These are phyloP conservation scores for Tetrastigma voinierianum DNA, from an alignment of 164 flowering plant genomes.

Conservation along the genomic window DNA sequence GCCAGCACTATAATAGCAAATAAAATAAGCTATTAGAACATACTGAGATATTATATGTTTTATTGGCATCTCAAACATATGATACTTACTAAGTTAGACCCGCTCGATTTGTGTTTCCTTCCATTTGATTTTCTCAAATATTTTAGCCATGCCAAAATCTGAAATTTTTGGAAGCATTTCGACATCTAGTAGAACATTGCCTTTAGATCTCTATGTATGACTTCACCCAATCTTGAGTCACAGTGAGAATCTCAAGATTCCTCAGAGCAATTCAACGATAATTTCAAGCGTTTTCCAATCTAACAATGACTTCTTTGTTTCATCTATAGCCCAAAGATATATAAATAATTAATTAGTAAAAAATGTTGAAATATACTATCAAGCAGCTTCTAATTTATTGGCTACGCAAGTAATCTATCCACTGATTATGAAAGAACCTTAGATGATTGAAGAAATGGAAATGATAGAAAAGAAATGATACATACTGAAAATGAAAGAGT, in stretches of 20 bases:
- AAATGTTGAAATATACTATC: no score
- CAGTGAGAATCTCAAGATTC: conserved; percentile 42
- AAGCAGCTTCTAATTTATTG: no score
- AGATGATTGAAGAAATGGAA: no score
- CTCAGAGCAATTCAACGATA: no score
- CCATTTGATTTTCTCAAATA: conserved; percentile 27
- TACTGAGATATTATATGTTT: no score
- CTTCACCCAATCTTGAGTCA: conserved; percentile 37
- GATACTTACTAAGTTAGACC: conserved; percentile 50
- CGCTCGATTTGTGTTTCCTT: conserved; percentile 30
- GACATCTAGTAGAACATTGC: conserved; percentile 36
- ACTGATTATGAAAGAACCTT: no score
- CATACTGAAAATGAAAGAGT: conserved; percentile 21
- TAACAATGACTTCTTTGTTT: conserved; percentile 14
- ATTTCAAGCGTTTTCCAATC: conserved; percentile 35
- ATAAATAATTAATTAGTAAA: no score
- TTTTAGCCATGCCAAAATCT: conserved; percentile 46
- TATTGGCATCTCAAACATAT: no score
- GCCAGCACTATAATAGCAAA: no score
- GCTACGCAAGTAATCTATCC: no score
- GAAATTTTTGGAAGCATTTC: conserved; percentile 41
- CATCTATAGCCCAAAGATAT: conserved; percentile 24
- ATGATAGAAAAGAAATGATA: background rate
- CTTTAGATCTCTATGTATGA: conserved; percentile 43
- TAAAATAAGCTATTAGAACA: no score